Base-by-base conservation (phyloP, 2,329 filamentous ascomycete genomes). In the Alternaria atra region DNA sequence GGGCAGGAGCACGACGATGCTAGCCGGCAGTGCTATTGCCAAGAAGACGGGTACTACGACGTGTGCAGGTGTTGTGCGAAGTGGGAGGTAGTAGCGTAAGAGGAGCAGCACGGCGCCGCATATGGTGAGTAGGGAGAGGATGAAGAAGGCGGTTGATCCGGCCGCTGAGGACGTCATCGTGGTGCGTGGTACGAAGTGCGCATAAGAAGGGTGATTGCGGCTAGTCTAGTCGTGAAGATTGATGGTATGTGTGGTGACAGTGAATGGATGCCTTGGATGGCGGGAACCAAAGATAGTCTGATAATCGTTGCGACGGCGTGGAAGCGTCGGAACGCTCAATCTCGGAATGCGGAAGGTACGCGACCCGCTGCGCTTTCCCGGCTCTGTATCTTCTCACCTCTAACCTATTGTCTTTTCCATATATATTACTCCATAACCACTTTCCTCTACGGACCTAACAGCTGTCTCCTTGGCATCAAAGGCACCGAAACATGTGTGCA, bases 1-100 rank as follows among this genome's bases (percentile, higher is more conserved):
- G 5, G 95, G 95, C 6, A 99, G 93, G 23, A 99, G 87, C 25
- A 99, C 84, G 25, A 98, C 88, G 73, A 97, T 94, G 78, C 91
- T 94, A 47, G 93, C 92, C 10, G 95, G 96, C 6, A 99, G 87
- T 74, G 92, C 94, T 69, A 99, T 86, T n/a, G 94, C 93, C 68
- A 99, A 91, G 82, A 99, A 99, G 64, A 99, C 93, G 35, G 95
- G 94, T 2, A 97, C 86, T 52, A 93, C 86, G 52, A 98, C 89
- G 80, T 96, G 97, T 61, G 90, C 92, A 1, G 95, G 94, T 1
- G 95, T 98, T 6, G 90, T 89, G 69, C 95, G 93, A 34, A 99
- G 85, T 3, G 94, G 94, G 9, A 99, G 87, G 80, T 94, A 99
- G 82, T 93, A 89, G 73, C 95, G 91, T 60, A 97, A 84, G 64